Percentiles rank a stretch among this genome's conserved stretches.
Evolutionary conservation across 345 rosid genomes (phyloP).

Genomic region (Camelina laxa): DNA sequence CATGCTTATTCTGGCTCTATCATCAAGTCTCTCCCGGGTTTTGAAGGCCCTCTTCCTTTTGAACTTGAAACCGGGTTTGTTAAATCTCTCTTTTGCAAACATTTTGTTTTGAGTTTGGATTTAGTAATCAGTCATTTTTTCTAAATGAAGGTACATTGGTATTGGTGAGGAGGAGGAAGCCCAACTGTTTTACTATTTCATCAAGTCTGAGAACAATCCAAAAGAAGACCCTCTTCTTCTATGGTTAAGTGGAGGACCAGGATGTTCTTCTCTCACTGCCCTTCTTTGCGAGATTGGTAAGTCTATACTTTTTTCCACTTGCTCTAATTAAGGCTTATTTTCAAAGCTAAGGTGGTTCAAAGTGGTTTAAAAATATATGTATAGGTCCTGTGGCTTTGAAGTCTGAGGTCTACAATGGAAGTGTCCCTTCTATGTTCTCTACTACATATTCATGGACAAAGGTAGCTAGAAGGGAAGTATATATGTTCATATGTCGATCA

Average conservation of each 20-base stretch:
- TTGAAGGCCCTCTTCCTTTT: slow-evolving; percentile 52
- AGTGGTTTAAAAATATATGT: neutral
- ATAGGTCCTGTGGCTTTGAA: slow-evolving; percentile 60
- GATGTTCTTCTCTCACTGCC: slow-evolving; percentile 40
- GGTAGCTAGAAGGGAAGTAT: slow-evolving; percentile 44
- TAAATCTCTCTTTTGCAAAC: neutral
- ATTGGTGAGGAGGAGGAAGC: slow-evolving; percentile 36
- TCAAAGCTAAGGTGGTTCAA: neutral
- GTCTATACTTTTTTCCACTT: neutral
- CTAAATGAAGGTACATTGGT: slow-evolving; percentile 38
- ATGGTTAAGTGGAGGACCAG: slow-evolving; percentile 50
- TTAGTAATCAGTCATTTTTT: neutral
- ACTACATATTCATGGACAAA: slow-evolving; percentile 75
- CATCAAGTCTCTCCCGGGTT: slow-evolving; percentile 50
- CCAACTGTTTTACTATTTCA: slow-evolving; percentile 43
- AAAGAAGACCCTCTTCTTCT: slow-evolving; percentile 45
- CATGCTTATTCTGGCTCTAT: slow-evolving; percentile 38
- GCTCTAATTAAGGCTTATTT: too few relatives aligned
- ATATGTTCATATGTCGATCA: slow-evolving; percentile 46
- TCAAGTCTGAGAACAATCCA: slow-evolving; percentile 45
- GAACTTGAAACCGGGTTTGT: slow-evolving; percentile 58
- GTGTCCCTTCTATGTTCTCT: slow-evolving; percentile 53
- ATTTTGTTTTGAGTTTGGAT: neutral
- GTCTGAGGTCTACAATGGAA: slow-evolving; percentile 41
- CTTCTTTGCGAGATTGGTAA: slow-evolving; percentile 37